Conservation (phyloP, 2,329 filamentous ascomycete species). For the Teratosphaeria epicoccoides region DNA sequence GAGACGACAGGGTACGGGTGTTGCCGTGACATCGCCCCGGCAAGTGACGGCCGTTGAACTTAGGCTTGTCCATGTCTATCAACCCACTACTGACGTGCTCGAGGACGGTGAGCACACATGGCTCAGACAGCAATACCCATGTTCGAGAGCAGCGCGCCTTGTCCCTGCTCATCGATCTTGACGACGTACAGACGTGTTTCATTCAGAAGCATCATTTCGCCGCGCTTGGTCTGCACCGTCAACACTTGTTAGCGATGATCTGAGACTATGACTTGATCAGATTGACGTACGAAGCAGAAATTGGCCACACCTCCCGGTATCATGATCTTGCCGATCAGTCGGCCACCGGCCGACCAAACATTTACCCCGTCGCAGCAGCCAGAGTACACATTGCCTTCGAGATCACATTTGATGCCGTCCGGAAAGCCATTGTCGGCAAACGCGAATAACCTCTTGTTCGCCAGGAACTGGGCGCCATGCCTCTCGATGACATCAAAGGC, state of each 20-base stretch:
- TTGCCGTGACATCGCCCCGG: background rate
- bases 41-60: background rate
- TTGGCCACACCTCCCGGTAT: conserved; percentile 31
- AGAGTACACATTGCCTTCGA: conserved; percentile 45
- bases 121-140: conserved; percentile 16
- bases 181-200: conserved; percentile 19
- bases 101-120: no score
- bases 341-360: conserved; percentile 42
- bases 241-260: background rate
- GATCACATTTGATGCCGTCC: conserved; percentile 49
- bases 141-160: conserved; percentile 19
- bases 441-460: conserved; percentile 20
- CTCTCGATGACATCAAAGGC: conserved; percentile 23
- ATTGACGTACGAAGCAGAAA: conserved; percentile 17
- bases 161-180: conserved; percentile 8
- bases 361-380: conserved; percentile 46
- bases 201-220: conserved; percentile 19
- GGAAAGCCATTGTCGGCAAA: conserved; percentile 37
- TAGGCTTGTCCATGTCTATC: background rate
- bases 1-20: background rate
- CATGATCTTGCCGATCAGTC: conserved; percentile 48
- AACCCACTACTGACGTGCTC: no score
- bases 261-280: background rate
- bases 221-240: conserved; percentile 6
- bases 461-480: conserved; percentile 16